Evolutionary conservation across 495 filamentous ascomycete species (phyloP), one percentile per base, ranked within the genome.

Genomic region (Xylaria venustula): DNA sequence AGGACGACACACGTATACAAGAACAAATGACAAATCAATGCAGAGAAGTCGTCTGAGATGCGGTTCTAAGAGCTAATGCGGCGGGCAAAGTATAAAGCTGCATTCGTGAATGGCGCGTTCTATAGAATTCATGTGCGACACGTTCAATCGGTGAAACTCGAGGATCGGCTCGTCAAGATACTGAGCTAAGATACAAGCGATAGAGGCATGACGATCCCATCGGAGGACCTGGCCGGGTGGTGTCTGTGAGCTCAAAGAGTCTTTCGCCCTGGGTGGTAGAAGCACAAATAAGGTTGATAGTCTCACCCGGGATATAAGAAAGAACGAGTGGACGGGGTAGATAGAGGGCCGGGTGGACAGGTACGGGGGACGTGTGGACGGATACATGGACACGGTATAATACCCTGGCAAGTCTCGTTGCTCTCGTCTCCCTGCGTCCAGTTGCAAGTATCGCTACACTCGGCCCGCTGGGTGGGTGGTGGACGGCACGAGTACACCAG

Each of bases 281-380:
- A 40, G 42, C 58, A 61, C 58, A 54, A 45, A 54, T 48, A 54
- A 22, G 49, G 34, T 54, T 14, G 50, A 61, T 37, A 47, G 37
- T 60, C 58, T 61, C 50, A 48, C 58, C 32, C 49, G 58, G 42
- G 41, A 54, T 48, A 61, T 61, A 54, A 54, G 22, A 48, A 48
- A 54, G 58, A 48, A 44, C 41, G 42, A 54, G 50, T 47, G 34
- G 58, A 60, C 37, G 58, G 58, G 48, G 48, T 54, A 48, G 41
- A 46, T 22, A 48, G 25, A 44, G 47, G 55, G 45, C 47, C 46
- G 44, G 57, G 57, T 59, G 23, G 40, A 19, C 15, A 60, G 58
- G 58, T 46, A 54, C 28, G 32, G 48, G n/a, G 50, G 49, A 30
- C 49, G 58, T 61, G 58, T 54, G 58, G 50, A 54, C 23, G 28